A percentile compares a stretch with the other conserved stretches of the same genome.
phyloP scores from a whole-genome alignment of 2,329 filamentous ascomycete species.

The Reticulascus tulasneorum region DNA sequence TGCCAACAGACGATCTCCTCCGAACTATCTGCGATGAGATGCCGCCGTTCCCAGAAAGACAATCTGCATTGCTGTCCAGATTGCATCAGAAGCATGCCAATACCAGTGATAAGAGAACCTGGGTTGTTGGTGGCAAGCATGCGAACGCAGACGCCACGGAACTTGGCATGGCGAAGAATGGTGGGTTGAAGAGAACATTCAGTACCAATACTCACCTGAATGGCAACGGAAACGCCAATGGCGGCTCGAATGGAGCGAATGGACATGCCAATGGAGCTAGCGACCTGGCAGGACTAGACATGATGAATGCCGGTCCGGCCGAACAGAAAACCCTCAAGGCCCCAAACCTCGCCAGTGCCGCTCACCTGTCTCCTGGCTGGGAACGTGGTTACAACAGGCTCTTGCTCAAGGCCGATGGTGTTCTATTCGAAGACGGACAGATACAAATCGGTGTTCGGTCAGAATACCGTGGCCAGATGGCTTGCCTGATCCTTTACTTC shows the following conservation, averaged over 20 bases:
- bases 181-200: conserved; percentile 82
- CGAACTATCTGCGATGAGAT: conserved; percentile 97
- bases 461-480: conserved; percentile 93
- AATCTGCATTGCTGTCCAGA: conserved; percentile 85
- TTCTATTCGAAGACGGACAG: conserved; percentile 93
- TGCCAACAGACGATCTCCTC: conserved; percentile 85
- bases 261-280: conserved; percentile 48
- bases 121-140: conserved; percentile 96
- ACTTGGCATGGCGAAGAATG: conserved; percentile 74
- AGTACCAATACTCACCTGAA: conserved; percentile 53
- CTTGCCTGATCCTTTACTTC: conserved; percentile 93
- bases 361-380: conserved; percentile 92
- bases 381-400: conserved; percentile 83
- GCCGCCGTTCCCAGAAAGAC: conserved; percentile 93
- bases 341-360: conserved; percentile 86
- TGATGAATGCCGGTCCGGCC: conserved; percentile 57
- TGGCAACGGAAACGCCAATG: conserved; percentile 48
- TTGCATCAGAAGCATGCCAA: conserved; percentile 92
- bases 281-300: conserved; percentile 79
- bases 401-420: conserved; percentile 74
- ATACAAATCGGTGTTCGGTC: conserved; percentile 88
- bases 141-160: conserved; percentile 80
- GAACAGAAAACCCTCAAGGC: conserved; percentile 57
- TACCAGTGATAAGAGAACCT: conserved; percentile 92
- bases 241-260: conserved; percentile 43